A percentile compares a stretch with the other conserved stretches of the same genome.
phyloP scores from a whole-genome alignment of 495 filamentous ascomycete species.

The Chaetomium tenue region DNA sequence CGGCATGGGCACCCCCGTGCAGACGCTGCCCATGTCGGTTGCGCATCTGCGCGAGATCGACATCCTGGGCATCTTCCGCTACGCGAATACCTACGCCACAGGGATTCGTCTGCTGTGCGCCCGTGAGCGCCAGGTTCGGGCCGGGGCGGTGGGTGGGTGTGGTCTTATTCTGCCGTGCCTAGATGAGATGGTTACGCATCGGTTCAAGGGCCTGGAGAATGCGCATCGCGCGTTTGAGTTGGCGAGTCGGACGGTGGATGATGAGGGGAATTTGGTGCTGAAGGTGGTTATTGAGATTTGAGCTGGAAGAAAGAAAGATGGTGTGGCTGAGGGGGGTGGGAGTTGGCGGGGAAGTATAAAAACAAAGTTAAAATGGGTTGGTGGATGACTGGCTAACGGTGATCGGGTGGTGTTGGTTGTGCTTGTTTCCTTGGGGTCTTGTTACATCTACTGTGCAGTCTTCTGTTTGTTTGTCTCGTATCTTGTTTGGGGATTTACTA shows the following conservation, averaged over 20 bases:
- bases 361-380: background rate
- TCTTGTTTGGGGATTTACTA: background rate
- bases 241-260: constrained; percentile 77
- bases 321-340: background rate
- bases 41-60: constrained; percentile 88
- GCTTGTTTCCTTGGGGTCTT: background rate
- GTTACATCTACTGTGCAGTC: background rate
- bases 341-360: background rate
- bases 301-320: background rate
- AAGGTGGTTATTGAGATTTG: constrained; percentile 76
- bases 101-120: constrained; percentile 67
- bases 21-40: constrained; percentile 79
- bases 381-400: background rate
- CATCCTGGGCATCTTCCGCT: constrained; percentile 88
- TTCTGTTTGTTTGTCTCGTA: background rate
- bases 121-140: constrained; percentile 54
- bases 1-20: constrained; percentile 90
- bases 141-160: no score
- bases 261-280: constrained; percentile 70
- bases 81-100: constrained; percentile 81
- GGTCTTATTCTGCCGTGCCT: constrained; percentile 60
- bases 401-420: background rate
- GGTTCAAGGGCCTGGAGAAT: constrained; percentile 62
- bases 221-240: constrained; percentile 72
- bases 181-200: constrained; percentile 73